phyloP scores from a whole-genome alignment of 371 early-diverging fungal species.

The Astathelohania contejeani region DNA sequence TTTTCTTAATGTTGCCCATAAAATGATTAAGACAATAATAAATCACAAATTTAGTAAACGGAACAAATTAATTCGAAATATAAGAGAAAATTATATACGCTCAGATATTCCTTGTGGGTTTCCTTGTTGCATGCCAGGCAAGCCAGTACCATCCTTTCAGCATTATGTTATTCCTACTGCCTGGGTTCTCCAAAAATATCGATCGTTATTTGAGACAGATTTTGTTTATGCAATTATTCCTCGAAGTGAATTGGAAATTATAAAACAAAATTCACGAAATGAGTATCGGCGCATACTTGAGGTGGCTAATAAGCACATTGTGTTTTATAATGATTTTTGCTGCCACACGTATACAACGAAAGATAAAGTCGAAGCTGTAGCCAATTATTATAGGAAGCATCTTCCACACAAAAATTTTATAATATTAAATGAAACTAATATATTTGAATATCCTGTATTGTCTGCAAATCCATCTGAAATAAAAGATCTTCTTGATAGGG shows the following conservation, averaged over 20 bases:
- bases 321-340: constrained; percentile 28
- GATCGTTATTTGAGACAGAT: constrained; percentile 20
- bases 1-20: too few species aligned
- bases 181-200: constrained; percentile 8
- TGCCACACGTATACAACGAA: constrained; percentile 2
- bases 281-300: constrained; percentile 1
- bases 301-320: constrained; percentile 6
- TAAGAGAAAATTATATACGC: too few species aligned
- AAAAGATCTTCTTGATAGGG: constrained; percentile 11
- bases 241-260: not conserved
- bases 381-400: constrained; percentile 20
- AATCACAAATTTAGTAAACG: too few species aligned
- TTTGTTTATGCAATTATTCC: constrained; percentile 4
- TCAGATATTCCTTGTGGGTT: constrained; percentile 43
- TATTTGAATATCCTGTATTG: constrained; percentile 13
- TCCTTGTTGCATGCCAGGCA: constrained; percentile 17
- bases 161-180: constrained; percentile 20
- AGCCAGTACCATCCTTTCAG: not conserved
- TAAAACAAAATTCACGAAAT: not conserved
- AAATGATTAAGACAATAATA: too few species aligned
- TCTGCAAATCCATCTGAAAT: constrained; percentile 3
- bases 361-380: constrained; percentile 11
- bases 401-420: constrained; percentile 7
- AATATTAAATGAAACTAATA: constrained; percentile 6
- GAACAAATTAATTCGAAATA: too few species aligned